Conservation (phyloP, 2,329 filamentous ascomycete species). For the Penicillium sp. region DNA sequence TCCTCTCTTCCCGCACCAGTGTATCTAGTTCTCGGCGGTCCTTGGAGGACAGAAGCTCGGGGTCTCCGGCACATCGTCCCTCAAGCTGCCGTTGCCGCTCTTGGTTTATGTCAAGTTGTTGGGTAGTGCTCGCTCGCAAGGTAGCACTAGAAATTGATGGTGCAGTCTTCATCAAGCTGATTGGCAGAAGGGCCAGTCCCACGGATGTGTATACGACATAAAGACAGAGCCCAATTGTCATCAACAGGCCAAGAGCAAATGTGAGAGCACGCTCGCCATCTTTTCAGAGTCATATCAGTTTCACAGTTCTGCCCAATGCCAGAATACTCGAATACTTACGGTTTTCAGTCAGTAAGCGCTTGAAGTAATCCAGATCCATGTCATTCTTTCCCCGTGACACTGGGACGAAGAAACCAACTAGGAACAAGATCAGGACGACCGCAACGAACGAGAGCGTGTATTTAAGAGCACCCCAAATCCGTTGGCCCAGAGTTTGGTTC, state of each 20-base stretch:
- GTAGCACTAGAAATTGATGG: conserved; percentile 81
- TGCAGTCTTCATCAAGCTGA: conserved; percentile 88
- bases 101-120: conserved; percentile 80
- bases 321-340: conserved; percentile 47
- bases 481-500: conserved; percentile 65
- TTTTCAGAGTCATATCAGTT: conserved; percentile 25
- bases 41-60: conserved; percentile 73
- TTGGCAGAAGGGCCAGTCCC: conserved; percentile 82
- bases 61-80: conserved; percentile 72
- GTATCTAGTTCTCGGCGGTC: conserved; percentile 86
- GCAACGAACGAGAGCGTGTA: conserved; percentile 84
- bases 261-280: conserved; percentile 88
- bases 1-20: conserved; percentile 85
- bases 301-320: background rate
- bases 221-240: conserved; percentile 79
- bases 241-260: conserved; percentile 83
- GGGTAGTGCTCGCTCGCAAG: conserved; percentile 70
- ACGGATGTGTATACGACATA: conserved; percentile 87
- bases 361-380: conserved; percentile 86
- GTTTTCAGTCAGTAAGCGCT: conserved; percentile 75
- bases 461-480: conserved; percentile 81
- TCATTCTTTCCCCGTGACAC: conserved; percentile 65
- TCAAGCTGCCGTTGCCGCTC: conserved; percentile 92
- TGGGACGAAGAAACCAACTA: conserved; percentile 92
- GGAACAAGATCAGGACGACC: conserved; percentile 72